Conservation (phyloP, 345 rosid species). For the Pugionium dolabratum region DNA sequence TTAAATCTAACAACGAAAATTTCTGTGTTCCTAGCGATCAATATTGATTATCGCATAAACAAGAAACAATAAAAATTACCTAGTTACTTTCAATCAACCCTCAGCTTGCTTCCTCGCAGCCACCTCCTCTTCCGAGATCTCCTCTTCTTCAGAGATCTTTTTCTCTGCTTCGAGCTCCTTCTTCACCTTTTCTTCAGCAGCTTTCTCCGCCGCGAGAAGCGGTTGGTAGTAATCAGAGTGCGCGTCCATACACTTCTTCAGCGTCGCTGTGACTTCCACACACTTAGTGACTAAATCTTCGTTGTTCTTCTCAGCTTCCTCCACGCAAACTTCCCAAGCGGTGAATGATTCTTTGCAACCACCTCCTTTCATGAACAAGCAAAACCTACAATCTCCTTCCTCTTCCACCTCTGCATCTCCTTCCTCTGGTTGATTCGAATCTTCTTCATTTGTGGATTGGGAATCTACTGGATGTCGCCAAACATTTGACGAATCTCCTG, state of each 20-base stretch:
- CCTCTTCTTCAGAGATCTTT: too few species aligned
- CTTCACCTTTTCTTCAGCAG: conserved; percentile 55
- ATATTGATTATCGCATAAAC: neutral
- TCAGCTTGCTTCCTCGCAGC: conserved; percentile 29
- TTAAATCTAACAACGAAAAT: conserved; percentile 8
- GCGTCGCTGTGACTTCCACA: conserved; percentile 50
- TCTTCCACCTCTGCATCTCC: conserved; percentile 51
- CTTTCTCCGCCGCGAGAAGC: conserved; percentile 70
- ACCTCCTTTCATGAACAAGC: conserved; percentile 91
- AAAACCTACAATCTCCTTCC: conserved; percentile 85
- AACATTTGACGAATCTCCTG: conserved; percentile 15
- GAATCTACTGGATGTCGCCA: conserved; percentile 25
- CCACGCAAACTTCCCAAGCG: conserved; percentile 79
- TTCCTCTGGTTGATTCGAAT: conserved; percentile 32
- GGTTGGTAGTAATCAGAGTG: conserved; percentile 81
- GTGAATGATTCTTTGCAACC: conserved; percentile 74
- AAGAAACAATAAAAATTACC: conserved; percentile 21
- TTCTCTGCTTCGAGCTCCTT: conserved; percentile 11
- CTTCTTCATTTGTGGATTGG: conserved; percentile 6
- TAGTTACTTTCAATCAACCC: neutral
- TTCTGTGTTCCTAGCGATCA: conserved; percentile 9
- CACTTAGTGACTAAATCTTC: conserved; percentile 78
- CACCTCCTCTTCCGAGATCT: conserved; percentile 30
- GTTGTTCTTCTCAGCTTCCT: conserved; percentile 63
- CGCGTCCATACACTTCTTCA: conserved; percentile 79